These are phyloP conservation scores for Xylariaceae sp. DNA, from an alignment of 2,329 filamentous ascomycete species.

Conservation along the genomic window DNA sequence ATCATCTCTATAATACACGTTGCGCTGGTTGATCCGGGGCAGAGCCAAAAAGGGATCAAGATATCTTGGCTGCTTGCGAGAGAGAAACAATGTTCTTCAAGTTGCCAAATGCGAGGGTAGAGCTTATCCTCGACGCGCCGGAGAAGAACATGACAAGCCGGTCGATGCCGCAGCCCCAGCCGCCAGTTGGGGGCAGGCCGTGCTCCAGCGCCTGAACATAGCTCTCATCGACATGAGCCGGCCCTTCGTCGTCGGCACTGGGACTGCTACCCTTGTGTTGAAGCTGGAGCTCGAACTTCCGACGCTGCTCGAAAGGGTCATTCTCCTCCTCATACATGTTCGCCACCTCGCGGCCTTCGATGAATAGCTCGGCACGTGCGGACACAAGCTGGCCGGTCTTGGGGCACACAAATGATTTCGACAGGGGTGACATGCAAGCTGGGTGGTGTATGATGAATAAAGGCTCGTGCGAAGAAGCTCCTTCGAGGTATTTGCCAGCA, in stretches of 20 bases:
- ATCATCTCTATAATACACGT: not conserved
- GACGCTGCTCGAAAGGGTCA: conserved; percentile 76
- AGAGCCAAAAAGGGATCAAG: conserved; percentile 8
- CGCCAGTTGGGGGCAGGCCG: conserved; percentile 89
- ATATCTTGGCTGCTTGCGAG: conserved; percentile 29
- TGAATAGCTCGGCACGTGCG: conserved; percentile 79
- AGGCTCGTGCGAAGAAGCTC: conserved; percentile 59
- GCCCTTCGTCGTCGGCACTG: conserved; percentile 40
- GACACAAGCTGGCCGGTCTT: conserved; percentile 66
- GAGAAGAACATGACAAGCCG: conserved; percentile 86
- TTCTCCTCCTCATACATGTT: conserved; percentile 99
- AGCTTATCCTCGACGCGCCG: conserved; percentile 70
- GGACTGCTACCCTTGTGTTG: conserved; percentile 35
- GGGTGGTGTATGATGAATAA: conserved; percentile 89
- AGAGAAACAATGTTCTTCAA: conserved; percentile 61
- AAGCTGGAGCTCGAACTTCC: conserved; percentile 65
- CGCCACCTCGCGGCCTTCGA: conserved; percentile 73
- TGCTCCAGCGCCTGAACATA: conserved; percentile 82
- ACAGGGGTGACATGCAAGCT: conserved; percentile 81
- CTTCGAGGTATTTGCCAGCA: conserved; percentile 71
- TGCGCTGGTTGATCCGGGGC: too few species aligned
- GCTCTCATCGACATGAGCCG: conserved; percentile 62
- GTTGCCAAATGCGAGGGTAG: conserved; percentile 85
- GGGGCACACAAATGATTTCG: conserved; percentile 76
- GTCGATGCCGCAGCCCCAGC: conserved; percentile 94